phyloP scores from a whole-genome alignment of 2,329 filamentous ascomycete genomes.

The Cladophialophora bantiana region DNA sequence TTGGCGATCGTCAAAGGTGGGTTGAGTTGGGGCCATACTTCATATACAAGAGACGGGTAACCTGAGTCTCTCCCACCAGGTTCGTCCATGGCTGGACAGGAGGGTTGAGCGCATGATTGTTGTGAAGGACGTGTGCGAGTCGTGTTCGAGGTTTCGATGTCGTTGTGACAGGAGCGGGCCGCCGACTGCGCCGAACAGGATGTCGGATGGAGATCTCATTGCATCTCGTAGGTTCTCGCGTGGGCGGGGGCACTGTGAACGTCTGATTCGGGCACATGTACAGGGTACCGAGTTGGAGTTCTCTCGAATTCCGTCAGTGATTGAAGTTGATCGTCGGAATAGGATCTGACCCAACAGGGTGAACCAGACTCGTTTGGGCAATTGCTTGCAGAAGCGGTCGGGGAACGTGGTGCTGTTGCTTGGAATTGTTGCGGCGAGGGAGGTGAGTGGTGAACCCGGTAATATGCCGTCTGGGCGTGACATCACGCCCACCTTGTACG shows the following conservation, averaged over 20 bases:
- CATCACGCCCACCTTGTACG: not conserved
- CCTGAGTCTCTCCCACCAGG: too few relatives aligned
- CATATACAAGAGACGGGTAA: too few relatives aligned
- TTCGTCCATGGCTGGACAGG: too few relatives aligned
- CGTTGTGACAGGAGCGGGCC: too few relatives aligned
- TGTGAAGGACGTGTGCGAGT: too few relatives aligned
- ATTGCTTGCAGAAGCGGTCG: not conserved
- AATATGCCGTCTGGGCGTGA: not conserved
- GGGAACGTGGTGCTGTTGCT: not conserved
- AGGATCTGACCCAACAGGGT: not conserved
- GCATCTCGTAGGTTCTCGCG: not conserved
- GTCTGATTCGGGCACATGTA: not conserved
- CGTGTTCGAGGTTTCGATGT: too few relatives aligned
- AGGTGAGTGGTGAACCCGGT: not conserved
- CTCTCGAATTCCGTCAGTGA: not conserved
- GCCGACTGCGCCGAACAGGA: not conserved
- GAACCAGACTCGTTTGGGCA: not conserved
- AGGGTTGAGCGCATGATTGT: too few relatives aligned
- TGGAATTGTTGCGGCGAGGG: not conserved
- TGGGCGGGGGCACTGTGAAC: not conserved
- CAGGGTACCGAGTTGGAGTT: not conserved
- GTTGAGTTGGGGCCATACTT: not conserved
- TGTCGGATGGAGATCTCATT: not conserved
- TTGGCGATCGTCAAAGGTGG: slow-evolving; percentile 11
- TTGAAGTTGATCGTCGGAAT: not conserved